These are phyloP conservation scores for Neurospora crassa DNA, from an alignment of 2,329 filamentous ascomycete genomes.

Conservation along the genomic window DNA sequence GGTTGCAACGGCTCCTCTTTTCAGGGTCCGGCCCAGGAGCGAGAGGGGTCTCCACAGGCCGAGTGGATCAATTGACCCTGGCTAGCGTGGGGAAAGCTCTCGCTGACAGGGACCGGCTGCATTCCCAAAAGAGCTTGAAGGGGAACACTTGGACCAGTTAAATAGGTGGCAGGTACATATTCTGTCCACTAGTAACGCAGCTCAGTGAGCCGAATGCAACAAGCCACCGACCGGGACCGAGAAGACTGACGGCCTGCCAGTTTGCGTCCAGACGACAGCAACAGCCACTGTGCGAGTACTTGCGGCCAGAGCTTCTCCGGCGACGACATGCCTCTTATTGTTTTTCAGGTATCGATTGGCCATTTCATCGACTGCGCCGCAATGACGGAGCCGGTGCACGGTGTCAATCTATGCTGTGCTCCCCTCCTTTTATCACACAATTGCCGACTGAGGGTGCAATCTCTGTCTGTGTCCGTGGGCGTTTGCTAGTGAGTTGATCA, in stretches of 20 bases:
- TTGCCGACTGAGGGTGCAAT: not conserved
- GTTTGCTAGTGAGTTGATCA: not conserved
- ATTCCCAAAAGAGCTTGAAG: not conserved
- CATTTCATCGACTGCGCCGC: not conserved
- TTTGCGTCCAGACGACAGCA: conserved; percentile 6
- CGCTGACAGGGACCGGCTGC: not conserved
- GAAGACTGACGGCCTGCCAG: conserved; percentile 4
- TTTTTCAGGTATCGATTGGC: not conserved
- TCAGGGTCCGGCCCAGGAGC: not conserved
- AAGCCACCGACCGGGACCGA: conserved; percentile 3
- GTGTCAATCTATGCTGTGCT: not conserved
- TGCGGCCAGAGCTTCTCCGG: not conserved
- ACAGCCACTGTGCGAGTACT: conserved; percentile 13
- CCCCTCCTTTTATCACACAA: not conserved
- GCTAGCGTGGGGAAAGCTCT: not conserved
- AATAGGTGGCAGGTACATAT: not conserved
- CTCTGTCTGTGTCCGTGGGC: not conserved
- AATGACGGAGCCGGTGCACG: not conserved
- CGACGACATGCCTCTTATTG: conserved; percentile 2
- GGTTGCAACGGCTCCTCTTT: not conserved
- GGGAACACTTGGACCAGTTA: not conserved
- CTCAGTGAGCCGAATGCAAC: conserved; percentile 15
- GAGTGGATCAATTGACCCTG: not conserved
- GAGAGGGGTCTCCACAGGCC: not conserved
- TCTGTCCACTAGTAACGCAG: not conserved